Evolutionary conservation across 225 moss, liverwort and hornwort genomes (phyloP).

Genomic region (Anthoceros angustus): DNA sequence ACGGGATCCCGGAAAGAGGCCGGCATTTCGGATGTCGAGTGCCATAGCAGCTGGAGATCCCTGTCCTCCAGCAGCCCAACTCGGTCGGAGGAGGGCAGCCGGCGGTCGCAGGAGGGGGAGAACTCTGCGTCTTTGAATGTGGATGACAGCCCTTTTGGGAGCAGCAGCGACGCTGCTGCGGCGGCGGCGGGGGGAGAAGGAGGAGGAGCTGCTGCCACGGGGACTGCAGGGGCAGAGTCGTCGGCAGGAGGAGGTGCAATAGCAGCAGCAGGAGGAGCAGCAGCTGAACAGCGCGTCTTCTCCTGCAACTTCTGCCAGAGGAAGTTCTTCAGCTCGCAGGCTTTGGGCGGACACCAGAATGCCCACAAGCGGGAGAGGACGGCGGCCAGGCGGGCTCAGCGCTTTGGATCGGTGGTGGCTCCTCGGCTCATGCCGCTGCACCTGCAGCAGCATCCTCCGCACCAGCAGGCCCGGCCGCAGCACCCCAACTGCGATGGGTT

Average conservation of each 20-base stretch:
- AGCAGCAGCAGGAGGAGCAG: too few relatives aligned
- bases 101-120: not conserved
- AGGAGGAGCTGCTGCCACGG: too few relatives aligned
- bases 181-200: not conserved
- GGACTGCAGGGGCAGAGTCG: too few relatives aligned
- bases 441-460: not conserved
- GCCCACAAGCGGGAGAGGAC: conserved; percentile 6
- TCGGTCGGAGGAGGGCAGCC: not conserved
- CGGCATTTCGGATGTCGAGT: not conserved
- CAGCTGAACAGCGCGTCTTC: not conserved
- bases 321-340: conserved; percentile 3
- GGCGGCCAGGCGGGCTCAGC: conserved; percentile 1
- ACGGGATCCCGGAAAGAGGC: not conserved
- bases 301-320: not conserved
- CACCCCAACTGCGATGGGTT: not conserved
- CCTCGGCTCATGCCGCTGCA: not conserved
- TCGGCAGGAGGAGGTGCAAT: too few relatives aligned
- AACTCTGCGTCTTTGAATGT: not conserved
- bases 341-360: conserved; percentile 8
- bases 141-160: not conserved
- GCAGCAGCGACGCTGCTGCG: not conserved
- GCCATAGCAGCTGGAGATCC: not conserved
- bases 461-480: too few relatives aligned
- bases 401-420: not conserved
- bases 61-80: not conserved